A percentile compares a stretch with the other conserved stretches of the same genome.
Conservation (phyloP, 2,329 filamentous ascomycete species). For the Colletotrichum acutatum region DNA sequence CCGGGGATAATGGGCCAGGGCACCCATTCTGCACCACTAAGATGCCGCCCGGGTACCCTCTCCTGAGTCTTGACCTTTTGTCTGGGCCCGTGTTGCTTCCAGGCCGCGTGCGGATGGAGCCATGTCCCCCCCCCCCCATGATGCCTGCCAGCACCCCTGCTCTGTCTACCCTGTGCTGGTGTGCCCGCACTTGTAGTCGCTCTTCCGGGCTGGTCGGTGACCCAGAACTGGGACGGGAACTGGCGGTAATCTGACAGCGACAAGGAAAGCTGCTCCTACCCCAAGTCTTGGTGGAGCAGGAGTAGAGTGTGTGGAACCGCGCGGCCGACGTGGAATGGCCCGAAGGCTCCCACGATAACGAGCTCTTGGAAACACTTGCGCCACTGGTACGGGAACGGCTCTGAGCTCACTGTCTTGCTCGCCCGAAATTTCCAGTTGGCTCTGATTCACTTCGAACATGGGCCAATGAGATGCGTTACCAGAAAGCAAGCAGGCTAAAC, state of each 20-base stretch:
- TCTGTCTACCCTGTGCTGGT: constrained; percentile 1
- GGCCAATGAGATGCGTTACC: constrained; percentile 20
- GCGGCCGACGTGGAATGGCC: constrained; percentile 23
- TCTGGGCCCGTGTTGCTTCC: constrained; percentile 27
- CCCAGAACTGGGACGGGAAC: constrained; percentile 27
- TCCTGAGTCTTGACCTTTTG: constrained; percentile 27
- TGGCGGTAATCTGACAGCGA: constrained; percentile 33
- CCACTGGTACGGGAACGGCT: background rate
- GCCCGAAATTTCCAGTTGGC: background rate
- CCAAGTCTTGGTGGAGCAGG: constrained; percentile 26
- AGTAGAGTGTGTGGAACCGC: constrained; percentile 19
- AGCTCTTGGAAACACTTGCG: background rate
- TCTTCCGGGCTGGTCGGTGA: constrained; percentile 4
- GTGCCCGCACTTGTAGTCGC: constrained; percentile 6
- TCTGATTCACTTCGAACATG: background rate
- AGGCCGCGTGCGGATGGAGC: constrained; percentile 34
- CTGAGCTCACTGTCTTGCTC: constrained; percentile 11
- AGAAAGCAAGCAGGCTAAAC: constrained; percentile 8
- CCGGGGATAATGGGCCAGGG: constrained; percentile 7
- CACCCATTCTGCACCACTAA: background rate
- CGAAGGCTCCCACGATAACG: background rate
- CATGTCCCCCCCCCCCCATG: constrained; percentile 17
- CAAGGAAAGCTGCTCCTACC: constrained; percentile 25
- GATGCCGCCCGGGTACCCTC: constrained; percentile 31
- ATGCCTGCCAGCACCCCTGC: constrained; percentile 2